Evolutionary conservation across 495 filamentous ascomycete genomes (phyloP), one percentile per base, ranked within the genome.

Genomic region (Hypoxylon lenormandii): DNA sequence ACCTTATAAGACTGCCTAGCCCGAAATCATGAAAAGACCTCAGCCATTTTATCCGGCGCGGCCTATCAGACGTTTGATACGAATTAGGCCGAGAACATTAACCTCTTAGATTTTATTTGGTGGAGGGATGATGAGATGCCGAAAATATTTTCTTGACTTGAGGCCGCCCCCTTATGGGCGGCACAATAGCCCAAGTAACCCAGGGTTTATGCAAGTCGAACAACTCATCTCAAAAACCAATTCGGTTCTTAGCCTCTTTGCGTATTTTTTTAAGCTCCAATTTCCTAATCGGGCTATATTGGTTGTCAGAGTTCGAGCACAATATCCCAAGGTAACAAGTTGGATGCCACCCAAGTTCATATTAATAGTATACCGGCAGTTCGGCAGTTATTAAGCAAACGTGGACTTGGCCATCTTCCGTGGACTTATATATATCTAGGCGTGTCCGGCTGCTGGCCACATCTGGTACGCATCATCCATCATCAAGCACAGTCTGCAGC

Each of bases 301-400:
- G n/a, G n/a, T n/a, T n/a, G n/a, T n/a, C n/a, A n/a, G n/a, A n/a
- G n/a, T n/a, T n/a, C n/a, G n/a, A n/a, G n/a, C n/a, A n/a, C n/a
- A n/a, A n/a, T n/a, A n/a, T n/a, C n/a, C n/a, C n/a, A n/a, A n/a
- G n/a, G n/a, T n/a, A n/a, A n/a, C n/a, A 64, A 70, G 66, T 65
- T 70, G 60, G 49, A 51, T 70, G 8, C 67, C 67, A 70, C 28
- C 67, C 67, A 65, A 46, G 52, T 53, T 54, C 46, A 70, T 70
- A 70, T 70, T 65, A 70, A 66, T 57, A 70, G 67, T n/a, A 61
- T 43, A 37, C 45, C 5, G 11, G 65, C 28, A 45, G 37, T 57
- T 70, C 67, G 67, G 67, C 61, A 70, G 67, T 65, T 62, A 70
- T 47, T 66, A 70, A 66, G 61, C 67, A 65, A 53, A 23, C 11